A percentile compares a stretch with the other conserved stretches of the same genome.
phyloP scores from a whole-genome alignment of 129 eudicot species.

The Flaveria bidentis region DNA sequence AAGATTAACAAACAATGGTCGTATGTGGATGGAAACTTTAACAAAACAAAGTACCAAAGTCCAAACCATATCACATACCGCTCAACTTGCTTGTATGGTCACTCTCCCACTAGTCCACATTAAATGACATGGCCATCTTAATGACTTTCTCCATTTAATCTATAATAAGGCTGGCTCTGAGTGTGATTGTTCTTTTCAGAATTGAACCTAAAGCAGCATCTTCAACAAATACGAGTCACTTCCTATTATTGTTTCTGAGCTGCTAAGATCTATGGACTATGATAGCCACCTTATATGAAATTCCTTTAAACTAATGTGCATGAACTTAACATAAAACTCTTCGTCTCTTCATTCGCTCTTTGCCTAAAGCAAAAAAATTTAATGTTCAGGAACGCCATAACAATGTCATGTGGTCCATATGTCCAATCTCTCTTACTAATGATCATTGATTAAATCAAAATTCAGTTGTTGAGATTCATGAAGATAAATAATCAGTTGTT shows the following conservation, averaged over 20 bases:
- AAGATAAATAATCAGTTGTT: not conserved
- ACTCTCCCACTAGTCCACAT: not conserved
- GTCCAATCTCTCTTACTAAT: no score
- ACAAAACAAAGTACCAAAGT: not conserved
- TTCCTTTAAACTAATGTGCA: not conserved
- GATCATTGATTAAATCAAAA: no score
- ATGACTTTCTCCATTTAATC: not conserved
- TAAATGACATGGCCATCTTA: not conserved
- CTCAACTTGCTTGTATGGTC: not conserved
- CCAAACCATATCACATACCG: not conserved
- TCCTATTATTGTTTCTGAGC: slow-evolving; percentile 2
- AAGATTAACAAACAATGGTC: not conserved
- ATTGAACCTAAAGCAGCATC: not conserved
- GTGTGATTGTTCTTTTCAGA: slow-evolving; percentile 11
- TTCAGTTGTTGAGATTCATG: not conserved
- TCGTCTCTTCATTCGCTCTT: not conserved
- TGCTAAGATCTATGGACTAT: slow-evolving; percentile 3
- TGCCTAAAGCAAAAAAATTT: no score
- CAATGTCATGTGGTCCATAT: no score
- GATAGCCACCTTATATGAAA: not conserved
- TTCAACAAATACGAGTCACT: not conserved
- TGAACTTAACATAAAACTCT: slow-evolving; percentile 5
- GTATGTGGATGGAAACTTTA: not conserved
- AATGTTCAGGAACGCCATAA: not conserved
- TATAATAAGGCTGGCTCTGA: not conserved